Base-by-base conservation (phyloP, 2,329 filamentous ascomycete genomes). In the Penicillium expansum region DNA sequence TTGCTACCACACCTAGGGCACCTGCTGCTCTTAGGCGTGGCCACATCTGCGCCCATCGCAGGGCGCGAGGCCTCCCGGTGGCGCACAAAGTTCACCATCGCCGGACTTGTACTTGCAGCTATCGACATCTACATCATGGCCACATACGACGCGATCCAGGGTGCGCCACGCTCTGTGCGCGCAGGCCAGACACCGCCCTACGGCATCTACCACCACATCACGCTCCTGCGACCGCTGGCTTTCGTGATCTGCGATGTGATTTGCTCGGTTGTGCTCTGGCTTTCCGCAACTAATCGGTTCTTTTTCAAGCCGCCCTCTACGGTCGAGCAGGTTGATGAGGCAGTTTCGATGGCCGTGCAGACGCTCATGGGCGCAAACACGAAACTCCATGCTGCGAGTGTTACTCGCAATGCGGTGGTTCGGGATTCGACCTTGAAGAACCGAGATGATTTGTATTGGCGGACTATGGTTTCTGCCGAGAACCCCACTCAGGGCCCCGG, bases 1-100 rank as follows among this genome's bases (percentile, higher is more conserved):
- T 67, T 92, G 1, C 79, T 85, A 14, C 88, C 90, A n/a, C 93
- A 99, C 74, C 77, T 97, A 9, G 70, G 86, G 47, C 94, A 97
- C 76, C 81, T 96, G 49, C 75, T 84, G 53, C 74, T 87, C 45
- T 75, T 96, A 18, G 90, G 90, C 5, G 66, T 91, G 43, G 86
- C 85, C 0, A 97, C 93, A 0, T 91, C 89, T 0, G 78, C 83
- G 2, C 71, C 84, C 0, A 70, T 93, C 49, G 82, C 85, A 0
- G 89, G 89, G 22, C 75, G 77, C 37, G 82, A 87, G 56, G 87
- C 85, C 5, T 77, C 79, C 14, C 77, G 83, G 52, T 96, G 92
- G 88, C 85, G 92, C 50, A 82, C 77, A 6, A 79, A 83, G 13
- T 89, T 89, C n/a, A 86, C 88, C 5, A 77, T 92, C 16, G 78